A percentile compares a stretch with the other conserved stretches of the same genome.
Conservation (phyloP, 2,329 filamentous ascomycete genomes). For the Didymella pomorum region DNA sequence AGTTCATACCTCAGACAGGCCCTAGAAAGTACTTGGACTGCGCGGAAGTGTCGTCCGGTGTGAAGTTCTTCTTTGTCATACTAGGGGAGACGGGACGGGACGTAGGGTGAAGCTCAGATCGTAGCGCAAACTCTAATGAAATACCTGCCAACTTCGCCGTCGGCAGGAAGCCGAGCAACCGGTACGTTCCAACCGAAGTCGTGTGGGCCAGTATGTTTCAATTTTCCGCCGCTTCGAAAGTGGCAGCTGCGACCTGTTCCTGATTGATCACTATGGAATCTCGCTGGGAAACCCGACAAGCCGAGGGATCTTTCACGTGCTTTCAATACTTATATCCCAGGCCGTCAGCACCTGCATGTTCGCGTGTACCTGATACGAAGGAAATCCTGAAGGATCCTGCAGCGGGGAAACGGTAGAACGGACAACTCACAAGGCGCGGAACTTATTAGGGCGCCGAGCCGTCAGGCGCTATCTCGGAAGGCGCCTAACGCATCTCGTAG, state of each 20-base stretch:
- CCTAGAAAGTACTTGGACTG: not conserved
- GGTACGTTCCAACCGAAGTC: not conserved
- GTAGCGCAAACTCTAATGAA: not conserved
- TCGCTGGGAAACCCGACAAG: not conserved
- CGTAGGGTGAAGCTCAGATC: slow-evolving; percentile 5
- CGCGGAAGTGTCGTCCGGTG: not conserved
- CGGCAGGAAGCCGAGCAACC: slow-evolving; percentile 6
- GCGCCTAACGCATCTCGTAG: not conserved
- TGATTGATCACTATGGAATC: not conserved
- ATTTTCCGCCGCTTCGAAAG: not conserved
- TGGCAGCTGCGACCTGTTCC: not conserved
- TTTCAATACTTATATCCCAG: not conserved
- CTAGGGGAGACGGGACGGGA: slow-evolving; percentile 14
- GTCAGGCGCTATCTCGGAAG: slow-evolving; percentile 1
- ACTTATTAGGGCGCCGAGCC: not conserved
- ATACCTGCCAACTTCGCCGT: not conserved
- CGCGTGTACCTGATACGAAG: not conserved
- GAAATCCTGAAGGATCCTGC: slow-evolving; percentile 1
- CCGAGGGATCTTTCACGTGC: not conserved
- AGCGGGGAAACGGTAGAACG: slow-evolving; percentile 6
- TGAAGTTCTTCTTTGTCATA: not conserved
- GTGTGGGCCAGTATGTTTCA: not conserved
- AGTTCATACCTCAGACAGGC: not conserved
- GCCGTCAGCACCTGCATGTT: not conserved
- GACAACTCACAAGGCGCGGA: not conserved